Base-by-base conservation (phyloP, 2,329 filamentous ascomycete genomes). In the Myriangium duriaei region DNA sequence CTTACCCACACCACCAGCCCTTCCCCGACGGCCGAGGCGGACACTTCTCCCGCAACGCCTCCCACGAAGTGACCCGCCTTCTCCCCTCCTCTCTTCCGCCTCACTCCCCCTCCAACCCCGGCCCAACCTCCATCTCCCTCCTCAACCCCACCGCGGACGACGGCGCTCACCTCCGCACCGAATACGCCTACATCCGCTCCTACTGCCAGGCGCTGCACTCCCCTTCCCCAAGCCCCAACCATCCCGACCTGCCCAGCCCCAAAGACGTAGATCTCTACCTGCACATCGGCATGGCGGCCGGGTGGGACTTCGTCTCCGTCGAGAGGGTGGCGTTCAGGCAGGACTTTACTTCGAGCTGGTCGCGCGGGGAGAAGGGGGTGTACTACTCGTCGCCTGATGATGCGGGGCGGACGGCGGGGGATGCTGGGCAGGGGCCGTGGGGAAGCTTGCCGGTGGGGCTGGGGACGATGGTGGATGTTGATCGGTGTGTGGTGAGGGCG, bases 301-400 rank as follows among this genome's bases (percentile, higher is more conserved):
- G 42, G 4, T 44, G 39, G 42, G 26, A 41, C 7, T 39, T 28
- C 17, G 33, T 44, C 11, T 30, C 34, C 14, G 34, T 41, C 14
- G 42, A 44, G 35, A 15, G 42, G 10, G 13, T 26, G 12, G 42
- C 42, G 14, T 44, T 41, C 21, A 41, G 41, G 18, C 39, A 44
- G 14, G 32, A 12, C 18, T 38, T 44, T 21, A 44, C 30, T 11
- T 34, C 21, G 5, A 15, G 14, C 13, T 41, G 42, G 42, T 17
- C 30, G 10, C 35, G 30, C n/a, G 24, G 32, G 9, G 29, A 15
- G 9, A 12, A 37, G 2, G 28, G 18, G 16, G 7, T 28, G 18
- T 44, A 44, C 24, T 44, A 44, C 16, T 29, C 21, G 3, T 30
- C 24, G 7, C 10, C 13, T 9, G 42, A 44, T 32, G 19, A 36